Evolutionary conservation across 2,329 filamentous ascomycete genomes (phyloP).

Genomic region (Aspergillus ibericus): DNA sequence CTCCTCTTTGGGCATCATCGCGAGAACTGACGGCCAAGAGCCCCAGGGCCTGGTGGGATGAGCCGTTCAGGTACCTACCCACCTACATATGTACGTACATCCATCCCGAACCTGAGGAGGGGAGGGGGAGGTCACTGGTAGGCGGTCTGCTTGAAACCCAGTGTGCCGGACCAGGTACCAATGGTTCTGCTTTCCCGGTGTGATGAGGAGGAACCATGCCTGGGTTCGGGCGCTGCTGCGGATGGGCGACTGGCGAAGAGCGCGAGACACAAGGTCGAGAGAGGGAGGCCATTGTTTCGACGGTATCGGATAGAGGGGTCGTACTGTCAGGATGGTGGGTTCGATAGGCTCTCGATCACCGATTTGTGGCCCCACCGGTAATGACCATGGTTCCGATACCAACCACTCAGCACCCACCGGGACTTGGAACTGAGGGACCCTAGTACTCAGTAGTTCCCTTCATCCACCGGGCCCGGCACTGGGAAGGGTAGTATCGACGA

Average conservation of each 20-base stretch:
- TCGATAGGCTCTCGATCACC: conserved; percentile 19
- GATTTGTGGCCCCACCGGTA: not conserved
- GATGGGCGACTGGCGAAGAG: not conserved
- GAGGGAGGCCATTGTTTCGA: not conserved
- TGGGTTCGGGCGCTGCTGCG: not conserved
- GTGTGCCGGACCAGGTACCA: not conserved
- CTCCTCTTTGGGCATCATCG: conserved; percentile 16
- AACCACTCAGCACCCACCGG: not conserved
- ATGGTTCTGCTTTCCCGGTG: not conserved
- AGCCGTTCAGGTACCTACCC: conserved; percentile 16
- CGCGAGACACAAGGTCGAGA: not conserved
- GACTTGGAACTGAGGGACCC: not conserved
- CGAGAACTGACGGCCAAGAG: conserved; percentile 2
- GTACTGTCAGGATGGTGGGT: conserved; percentile 10
- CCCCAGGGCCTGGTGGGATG: conserved; percentile 6
- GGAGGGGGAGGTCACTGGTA: not conserved
- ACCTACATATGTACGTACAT: not conserved
- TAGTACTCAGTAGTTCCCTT: no score
- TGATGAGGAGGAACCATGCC: not conserved
- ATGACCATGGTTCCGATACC: conserved; percentile 8
- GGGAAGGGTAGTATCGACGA: not conserved
- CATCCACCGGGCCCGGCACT: not conserved
- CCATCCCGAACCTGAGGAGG: not conserved
- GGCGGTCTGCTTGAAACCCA: not conserved
- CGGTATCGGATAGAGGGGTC: conserved; percentile 4